These are phyloP conservation scores for Cyberlindnera saturnus DNA, from an alignment of 805 yeast genomes.

Conservation along the genomic window DNA sequence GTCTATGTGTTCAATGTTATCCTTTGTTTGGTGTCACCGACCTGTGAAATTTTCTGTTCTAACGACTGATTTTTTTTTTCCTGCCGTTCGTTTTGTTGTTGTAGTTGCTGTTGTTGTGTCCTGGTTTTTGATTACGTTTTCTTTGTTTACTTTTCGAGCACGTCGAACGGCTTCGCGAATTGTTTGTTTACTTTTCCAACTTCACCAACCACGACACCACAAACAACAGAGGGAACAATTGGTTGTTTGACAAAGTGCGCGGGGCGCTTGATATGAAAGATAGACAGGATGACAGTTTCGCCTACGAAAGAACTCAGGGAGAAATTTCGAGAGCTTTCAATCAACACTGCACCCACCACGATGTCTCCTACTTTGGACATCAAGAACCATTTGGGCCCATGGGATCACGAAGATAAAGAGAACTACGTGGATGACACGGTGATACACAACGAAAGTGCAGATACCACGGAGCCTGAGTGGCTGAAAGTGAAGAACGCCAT, in stretches of 20 bases:
- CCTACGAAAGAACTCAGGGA: slow-evolving; percentile 16
- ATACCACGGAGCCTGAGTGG: slow-evolving; percentile 19
- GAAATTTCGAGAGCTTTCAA: slow-evolving; percentile 7
- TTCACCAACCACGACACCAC: not conserved
- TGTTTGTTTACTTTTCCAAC: too few species aligned
- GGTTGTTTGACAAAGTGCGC: not conserved
- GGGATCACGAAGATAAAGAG: slow-evolving; percentile 10
- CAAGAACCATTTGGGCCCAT: slow-evolving; percentile 3
- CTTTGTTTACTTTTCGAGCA: not conserved
- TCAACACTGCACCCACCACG: slow-evolving; percentile 1
- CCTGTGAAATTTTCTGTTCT: not conserved
- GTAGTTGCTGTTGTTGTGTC: too few species aligned
- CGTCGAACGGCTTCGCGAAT: slow-evolving; percentile 1
- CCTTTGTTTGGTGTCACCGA: not conserved
- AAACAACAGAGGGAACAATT: not conserved
- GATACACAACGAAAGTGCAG: slow-evolving; percentile 11
- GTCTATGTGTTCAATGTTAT: not conserved
- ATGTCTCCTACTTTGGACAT: not conserved
- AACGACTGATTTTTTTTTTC: not conserved
- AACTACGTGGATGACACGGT: slow-evolving; percentile 15
- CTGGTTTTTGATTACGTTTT: not conserved
- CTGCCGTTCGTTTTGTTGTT: not conserved
- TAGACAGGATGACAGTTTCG: slow-evolving; percentile 2
- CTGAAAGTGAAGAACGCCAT: slow-evolving; percentile 12
- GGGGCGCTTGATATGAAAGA: too few species aligned